Conservation (phyloP, 1,139 yeast genomes). For the Arxiozyma telluris region DNA sequence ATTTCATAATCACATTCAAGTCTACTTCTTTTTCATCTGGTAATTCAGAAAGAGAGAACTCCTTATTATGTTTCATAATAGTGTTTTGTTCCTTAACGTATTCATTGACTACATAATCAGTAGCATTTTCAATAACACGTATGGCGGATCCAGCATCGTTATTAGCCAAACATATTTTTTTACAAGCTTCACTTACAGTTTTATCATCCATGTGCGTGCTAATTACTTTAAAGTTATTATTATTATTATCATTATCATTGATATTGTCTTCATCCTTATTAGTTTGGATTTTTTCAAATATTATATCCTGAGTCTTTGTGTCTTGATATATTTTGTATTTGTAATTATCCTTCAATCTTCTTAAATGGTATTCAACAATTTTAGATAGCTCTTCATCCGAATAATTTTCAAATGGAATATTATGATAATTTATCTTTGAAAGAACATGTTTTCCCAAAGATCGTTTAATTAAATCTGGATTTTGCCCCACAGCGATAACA, state of each 20-base stretch:
- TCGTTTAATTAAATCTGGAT: slow-evolving; percentile 87
- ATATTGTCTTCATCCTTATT: not conserved
- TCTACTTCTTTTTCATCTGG: not conserved
- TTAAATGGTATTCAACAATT: slow-evolving; percentile 71
- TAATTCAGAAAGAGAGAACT: not conserved
- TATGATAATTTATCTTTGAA: not conserved
- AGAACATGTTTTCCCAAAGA: slow-evolving; percentile 54
- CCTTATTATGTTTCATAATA: slow-evolving; percentile 1
- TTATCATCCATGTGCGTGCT: not conserved
- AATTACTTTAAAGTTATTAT: not conserved
- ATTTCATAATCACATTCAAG: not conserved
- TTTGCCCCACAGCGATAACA: slow-evolving; percentile 81
- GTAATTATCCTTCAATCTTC: slow-evolving; percentile 46
- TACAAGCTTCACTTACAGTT: not conserved
- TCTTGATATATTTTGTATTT: slow-evolving; percentile 1
- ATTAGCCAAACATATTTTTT: slow-evolving; percentile 2
- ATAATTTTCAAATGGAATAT: slow-evolving; percentile 4
- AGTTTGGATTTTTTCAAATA: not conserved
- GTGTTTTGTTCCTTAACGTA: not conserved
- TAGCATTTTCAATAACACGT: not conserved
- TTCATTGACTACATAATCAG: not conserved
- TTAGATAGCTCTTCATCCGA: slow-evolving; percentile 49
- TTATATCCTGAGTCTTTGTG: not conserved
- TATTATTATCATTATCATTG: not conserved
- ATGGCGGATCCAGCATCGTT: slow-evolving; percentile 2